Conservation (phyloP, 345 rosid species). For the Capsella bursapastoris region DNA sequence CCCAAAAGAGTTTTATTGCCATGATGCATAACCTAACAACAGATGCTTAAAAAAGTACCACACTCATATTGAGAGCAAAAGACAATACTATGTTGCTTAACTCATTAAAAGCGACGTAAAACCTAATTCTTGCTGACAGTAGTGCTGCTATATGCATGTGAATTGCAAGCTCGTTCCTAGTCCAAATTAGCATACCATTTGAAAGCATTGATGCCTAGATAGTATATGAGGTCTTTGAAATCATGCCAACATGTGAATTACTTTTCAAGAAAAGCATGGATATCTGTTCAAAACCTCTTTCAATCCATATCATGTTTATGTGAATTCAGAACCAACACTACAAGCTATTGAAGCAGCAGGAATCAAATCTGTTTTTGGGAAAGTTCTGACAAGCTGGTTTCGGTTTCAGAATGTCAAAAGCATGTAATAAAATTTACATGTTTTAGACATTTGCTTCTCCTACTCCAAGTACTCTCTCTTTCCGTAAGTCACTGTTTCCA, state of each 20-base stretch:
- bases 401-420: not conserved
- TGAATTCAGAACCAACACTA: conserved; percentile 16
- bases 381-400: not conserved
- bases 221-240: conserved; percentile 3
- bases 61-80: conserved; percentile 11
- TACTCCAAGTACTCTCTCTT: not conserved
- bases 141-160: not conserved
- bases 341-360: conserved; percentile 20
- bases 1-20: no score
- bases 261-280: not conserved
- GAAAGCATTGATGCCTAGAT: not conserved
- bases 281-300: not conserved
- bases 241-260: not conserved
- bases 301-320: not conserved
- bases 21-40: no score
- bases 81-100: not conserved
- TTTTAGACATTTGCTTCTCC: not conserved
- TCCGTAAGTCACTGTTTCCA: not conserved
- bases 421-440: not conserved
- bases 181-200: not conserved
- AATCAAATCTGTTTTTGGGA: not conserved
- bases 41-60: not conserved
- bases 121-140: not conserved
- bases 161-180: no score
- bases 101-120: not conserved